A percentile compares a stretch with the other conserved stretches of the same genome.
Evolutionary conservation across 2,329 filamentous ascomycete genomes (phyloP).

Genomic region (Botryotinia convoluta): DNA sequence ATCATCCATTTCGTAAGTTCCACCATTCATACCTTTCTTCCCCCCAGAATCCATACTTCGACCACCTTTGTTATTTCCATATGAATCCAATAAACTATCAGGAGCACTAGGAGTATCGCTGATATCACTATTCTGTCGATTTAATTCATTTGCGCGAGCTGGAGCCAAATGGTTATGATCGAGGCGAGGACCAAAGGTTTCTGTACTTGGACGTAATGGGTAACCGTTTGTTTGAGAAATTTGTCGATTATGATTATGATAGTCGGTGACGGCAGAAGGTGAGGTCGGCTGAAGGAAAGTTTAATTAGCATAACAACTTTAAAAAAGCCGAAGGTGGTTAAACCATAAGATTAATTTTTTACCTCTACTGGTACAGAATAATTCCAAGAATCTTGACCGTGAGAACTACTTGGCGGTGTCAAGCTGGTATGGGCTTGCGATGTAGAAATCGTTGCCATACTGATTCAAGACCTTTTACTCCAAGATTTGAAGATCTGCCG

Average conservation of each 20-base stretch:
- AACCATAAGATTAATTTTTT: slow-evolving; percentile 28
- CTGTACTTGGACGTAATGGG: slow-evolving; percentile 8
- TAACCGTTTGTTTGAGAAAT: slow-evolving; percentile 26
- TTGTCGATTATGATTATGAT: slow-evolving; percentile 18
- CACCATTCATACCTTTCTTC: slow-evolving; percentile 26
- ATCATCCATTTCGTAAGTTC: slow-evolving; percentile 39
- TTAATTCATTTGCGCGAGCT: slow-evolving; percentile 40
- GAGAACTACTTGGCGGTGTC: slow-evolving; percentile 38
- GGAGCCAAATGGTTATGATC: slow-evolving; percentile 38
- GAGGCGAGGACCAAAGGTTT: slow-evolving; percentile 16
- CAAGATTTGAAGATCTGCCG: neutral
- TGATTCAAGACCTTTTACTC: neutral
- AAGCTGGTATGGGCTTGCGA: slow-evolving; percentile 37
- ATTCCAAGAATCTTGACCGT: slow-evolving; percentile 35
- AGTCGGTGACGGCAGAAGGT: slow-evolving; percentile 5
- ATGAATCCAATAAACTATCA: slow-evolving; percentile 48
- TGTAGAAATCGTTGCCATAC: slow-evolving; percentile 40
- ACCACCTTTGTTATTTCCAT: slow-evolving; percentile 35
- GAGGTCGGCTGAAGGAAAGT: slow-evolving; percentile 7
- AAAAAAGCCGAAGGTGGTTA: neutral
- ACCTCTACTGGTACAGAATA: slow-evolving; percentile 34
- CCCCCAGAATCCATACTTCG: slow-evolving; percentile 35
- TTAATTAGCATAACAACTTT: slow-evolving; percentile 9
- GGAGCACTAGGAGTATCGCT: slow-evolving; percentile 44
- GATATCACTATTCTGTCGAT: slow-evolving; percentile 43